Conservation (phyloP, 2,329 filamentous ascomycete genomes). For the Xylariaceae sp. region DNA sequence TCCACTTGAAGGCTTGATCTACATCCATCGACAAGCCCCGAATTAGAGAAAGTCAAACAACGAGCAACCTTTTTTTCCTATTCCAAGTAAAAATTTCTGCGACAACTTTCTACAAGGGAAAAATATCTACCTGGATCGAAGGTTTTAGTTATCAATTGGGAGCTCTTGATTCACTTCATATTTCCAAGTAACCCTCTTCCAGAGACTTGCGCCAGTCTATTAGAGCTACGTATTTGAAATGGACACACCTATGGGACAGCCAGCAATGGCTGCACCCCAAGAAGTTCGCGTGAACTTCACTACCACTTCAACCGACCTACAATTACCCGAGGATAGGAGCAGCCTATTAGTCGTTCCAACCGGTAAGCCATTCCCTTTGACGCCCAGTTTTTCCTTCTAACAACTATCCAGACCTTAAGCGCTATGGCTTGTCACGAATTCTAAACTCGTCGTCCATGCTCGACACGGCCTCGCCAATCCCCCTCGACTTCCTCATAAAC, state of each 20-base stretch:
- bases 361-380: conserved; percentile 47
- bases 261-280: conserved; percentile 39
- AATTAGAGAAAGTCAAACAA: too few relatives aligned
- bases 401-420: conserved; percentile 63
- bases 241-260: conserved; percentile 37
- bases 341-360: conserved; percentile 68
- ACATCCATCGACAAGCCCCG: conserved; percentile 19
- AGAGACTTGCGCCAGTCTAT: neutral
- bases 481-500: conserved; percentile 95
- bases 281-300: conserved; percentile 74
- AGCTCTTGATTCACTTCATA: neutral
- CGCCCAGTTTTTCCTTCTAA: conserved; percentile 4
- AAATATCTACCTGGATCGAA: neutral
- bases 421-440: conserved; percentile 73
- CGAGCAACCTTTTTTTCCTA: neutral
- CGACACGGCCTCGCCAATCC: conserved; percentile 68
- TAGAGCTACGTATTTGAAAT: conserved; percentile 14
- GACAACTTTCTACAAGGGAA: neutral
- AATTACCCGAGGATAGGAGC: conserved; percentile 65
- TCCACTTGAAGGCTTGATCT: conserved; percentile 14
- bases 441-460: conserved; percentile 77
- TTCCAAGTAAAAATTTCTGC: too few relatives aligned
- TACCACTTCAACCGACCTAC: conserved; percentile 66
- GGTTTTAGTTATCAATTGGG: neutral
- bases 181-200: neutral